Evolutionary conservation across 768 basidiomycete species (phyloP).

Genomic region (Leccinum sublutescens): DNA sequence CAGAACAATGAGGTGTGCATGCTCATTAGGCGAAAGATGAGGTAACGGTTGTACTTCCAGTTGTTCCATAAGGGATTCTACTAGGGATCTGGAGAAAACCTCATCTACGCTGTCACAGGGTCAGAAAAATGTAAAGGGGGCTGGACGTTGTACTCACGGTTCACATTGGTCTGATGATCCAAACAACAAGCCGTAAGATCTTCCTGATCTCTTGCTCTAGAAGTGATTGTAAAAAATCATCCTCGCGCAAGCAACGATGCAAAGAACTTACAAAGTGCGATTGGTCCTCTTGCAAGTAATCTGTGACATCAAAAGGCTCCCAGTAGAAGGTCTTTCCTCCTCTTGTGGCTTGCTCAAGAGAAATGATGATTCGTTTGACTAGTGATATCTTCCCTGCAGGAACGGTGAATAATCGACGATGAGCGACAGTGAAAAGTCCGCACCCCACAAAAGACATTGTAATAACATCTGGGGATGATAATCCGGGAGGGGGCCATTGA

Average conservation of each 20-base stretch:
- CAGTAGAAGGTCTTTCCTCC: slow-evolving; percentile 32
- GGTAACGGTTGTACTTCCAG: slow-evolving; percentile 66
- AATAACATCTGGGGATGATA: slow-evolving; percentile 93
- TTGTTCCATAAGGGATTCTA: slow-evolving; percentile 57
- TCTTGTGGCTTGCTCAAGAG: slow-evolving; percentile 46
- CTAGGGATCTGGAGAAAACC: slow-evolving; percentile 58
- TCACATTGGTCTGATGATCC: slow-evolving; percentile 40
- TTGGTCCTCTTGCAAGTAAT: slow-evolving; percentile 29
- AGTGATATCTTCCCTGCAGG: slow-evolving; percentile 74
- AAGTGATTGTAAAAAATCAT: background rate
- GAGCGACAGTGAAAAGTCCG: slow-evolving; percentile 20
- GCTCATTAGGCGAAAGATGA: slow-evolving; percentile 75
- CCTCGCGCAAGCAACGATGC: background rate
- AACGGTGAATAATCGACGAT: slow-evolving; percentile 3
- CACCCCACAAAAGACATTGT: slow-evolving; percentile 93
- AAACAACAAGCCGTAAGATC: slow-evolving; percentile 56
- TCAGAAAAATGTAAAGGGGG: background rate
- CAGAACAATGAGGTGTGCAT: slow-evolving; percentile 77
- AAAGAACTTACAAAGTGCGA: slow-evolving; percentile 19
- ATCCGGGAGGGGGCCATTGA: slow-evolving; percentile 85
- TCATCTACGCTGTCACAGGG: slow-evolving; percentile 41
- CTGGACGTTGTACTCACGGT: slow-evolving; percentile 39
- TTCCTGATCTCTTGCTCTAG: slow-evolving; percentile 23
- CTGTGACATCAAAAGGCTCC: slow-evolving; percentile 55
- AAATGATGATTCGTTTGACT: slow-evolving; percentile 78